Percentiles rank a stretch among this genome's conserved stretches.
Conservation (phyloP, 2,329 filamentous ascomycete genomes). For the Fusarium sp. region DNA sequence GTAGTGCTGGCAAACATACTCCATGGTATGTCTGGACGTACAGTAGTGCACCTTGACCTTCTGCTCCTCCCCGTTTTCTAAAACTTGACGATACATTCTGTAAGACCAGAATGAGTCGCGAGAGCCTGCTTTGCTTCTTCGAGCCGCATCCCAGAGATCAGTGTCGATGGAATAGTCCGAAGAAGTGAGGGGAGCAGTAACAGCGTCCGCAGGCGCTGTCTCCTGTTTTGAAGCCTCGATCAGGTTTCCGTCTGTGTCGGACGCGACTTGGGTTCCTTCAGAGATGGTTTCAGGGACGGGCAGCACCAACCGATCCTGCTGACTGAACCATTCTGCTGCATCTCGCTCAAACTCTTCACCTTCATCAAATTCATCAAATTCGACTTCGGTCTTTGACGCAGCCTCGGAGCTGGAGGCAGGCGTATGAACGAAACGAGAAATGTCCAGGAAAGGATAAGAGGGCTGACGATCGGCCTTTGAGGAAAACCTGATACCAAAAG, state of each 20-base stretch:
- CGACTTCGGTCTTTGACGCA: background rate
- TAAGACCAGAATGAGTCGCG: slow-evolving; percentile 76
- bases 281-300: slow-evolving; percentile 4
- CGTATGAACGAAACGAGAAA: slow-evolving; percentile 48
- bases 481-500: slow-evolving; percentile 51
- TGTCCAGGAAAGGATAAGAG: slow-evolving; percentile 48
- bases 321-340: slow-evolving; percentile 46
- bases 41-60: slow-evolving; percentile 84
- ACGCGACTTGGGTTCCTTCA: slow-evolving; percentile 13
- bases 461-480: slow-evolving; percentile 34
- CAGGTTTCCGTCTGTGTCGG: slow-evolving; percentile 12
- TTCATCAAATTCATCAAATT: slow-evolving; percentile 39
- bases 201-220: background rate
- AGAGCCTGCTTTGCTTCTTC: slow-evolving; percentile 59
- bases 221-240: slow-evolving; percentile 16
- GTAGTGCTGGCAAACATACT: slow-evolving; percentile 71
- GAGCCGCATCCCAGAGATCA: slow-evolving; percentile 58
- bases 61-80: slow-evolving; percentile 57
- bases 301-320: slow-evolving; percentile 36
- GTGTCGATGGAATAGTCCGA: slow-evolving; percentile 51
- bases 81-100: slow-evolving; percentile 71
- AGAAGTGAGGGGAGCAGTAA: slow-evolving; percentile 46
- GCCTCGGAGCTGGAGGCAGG: slow-evolving; percentile 1
- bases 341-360: slow-evolving; percentile 47
- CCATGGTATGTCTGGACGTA: slow-evolving; percentile 73